Evolutionary conservation across 352 stramenopile genomes (phyloP), one percentile per base, ranked within the genome.

Genomic region (Phytophthora colocasiae): DNA sequence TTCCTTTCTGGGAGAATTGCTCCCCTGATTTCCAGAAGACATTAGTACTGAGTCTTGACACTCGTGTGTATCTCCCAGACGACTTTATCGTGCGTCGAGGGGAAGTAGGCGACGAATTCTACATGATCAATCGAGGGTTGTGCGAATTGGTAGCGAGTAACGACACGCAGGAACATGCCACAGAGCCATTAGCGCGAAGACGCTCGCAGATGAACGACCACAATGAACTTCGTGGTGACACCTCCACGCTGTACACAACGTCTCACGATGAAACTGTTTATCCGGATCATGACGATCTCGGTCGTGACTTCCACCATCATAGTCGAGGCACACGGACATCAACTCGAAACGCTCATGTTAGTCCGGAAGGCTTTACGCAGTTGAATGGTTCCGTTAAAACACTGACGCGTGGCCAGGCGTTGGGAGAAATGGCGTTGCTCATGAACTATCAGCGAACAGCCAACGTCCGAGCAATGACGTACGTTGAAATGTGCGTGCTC

Each of bases 71-170:
- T 56, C 63, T 89, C 11, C 83, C 80, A 0, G 78, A 90, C 12
- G 81, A 89, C 49, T 91, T 81, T 38, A 74, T 91, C 51, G 73
- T 91, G 5, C 69, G 77, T 32, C 64, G 69, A 10, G 81, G 77
- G 7, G 79, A 88, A 49, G 63, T 80, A 8, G 80, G 70, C 6
- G 64, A 84, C 26, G 71, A 89, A 48, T 78, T 89, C 31, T 91
- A 83, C 65, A 85, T 91, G 78, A 87, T 88, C 45, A 86, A 85
- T 50, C 75, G 67, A 47, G 78, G 80, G 6, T 63, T 73, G 39
- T 80, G 75, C 43, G 78, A 89, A 32, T 56, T 91, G 4, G 36
- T 71, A 2, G 54, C 58, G 2, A 74, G 36, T 27, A 66, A 27
- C 0, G 60, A 69, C 29, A 74, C 53, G 6, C 66, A 69, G 31